Percentiles rank a stretch among this genome's conserved stretches.
phyloP scores from a whole-genome alignment of 1,139 yeast species.

The Yamadazyma jaroonii region DNA sequence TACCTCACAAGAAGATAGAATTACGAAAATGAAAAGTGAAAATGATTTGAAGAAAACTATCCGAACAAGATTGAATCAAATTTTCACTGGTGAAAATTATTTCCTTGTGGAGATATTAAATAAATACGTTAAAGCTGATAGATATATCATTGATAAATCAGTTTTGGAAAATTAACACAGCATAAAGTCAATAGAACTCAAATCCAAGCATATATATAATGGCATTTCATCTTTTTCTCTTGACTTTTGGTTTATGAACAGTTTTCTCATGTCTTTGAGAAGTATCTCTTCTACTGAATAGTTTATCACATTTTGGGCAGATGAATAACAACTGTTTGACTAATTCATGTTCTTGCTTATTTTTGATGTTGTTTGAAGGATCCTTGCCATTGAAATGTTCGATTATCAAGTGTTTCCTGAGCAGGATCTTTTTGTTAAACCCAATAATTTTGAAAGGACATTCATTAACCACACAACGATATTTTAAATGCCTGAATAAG shows the following conservation, averaged over 20 bases:
- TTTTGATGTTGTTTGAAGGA: slow-evolving; percentile 2
- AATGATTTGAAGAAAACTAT: slow-evolving; percentile 4
- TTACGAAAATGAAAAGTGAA: slow-evolving; percentile 11
- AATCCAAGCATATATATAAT: not conserved
- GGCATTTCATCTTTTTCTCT: not conserved
- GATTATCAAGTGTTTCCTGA: slow-evolving; percentile 55
- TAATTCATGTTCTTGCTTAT: slow-evolving; percentile 3
- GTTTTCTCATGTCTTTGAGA: slow-evolving; percentile 48
- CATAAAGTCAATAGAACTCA: too few relatives aligned
- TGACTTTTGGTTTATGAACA: slow-evolving; percentile 34
- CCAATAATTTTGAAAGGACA: slow-evolving; percentile 66
- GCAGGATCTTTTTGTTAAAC: slow-evolving; percentile 52
- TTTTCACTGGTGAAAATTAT: slow-evolving; percentile 5
- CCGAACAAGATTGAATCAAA: slow-evolving; percentile 3
- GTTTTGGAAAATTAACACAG: not conserved
- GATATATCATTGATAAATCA: slow-evolving; percentile 12
- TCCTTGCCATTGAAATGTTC: slow-evolving; percentile 38
- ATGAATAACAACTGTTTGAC: slow-evolving; percentile 9
- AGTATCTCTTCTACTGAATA: slow-evolving; percentile 55
- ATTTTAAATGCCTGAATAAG: slow-evolving; percentile 11
- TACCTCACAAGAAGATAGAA: slow-evolving; percentile 19
- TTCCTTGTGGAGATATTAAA: slow-evolving; percentile 6
- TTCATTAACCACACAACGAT: slow-evolving; percentile 44
- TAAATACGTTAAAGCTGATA: slow-evolving; percentile 3
- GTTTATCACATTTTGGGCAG: slow-evolving; percentile 40